Conservation (phyloP, 805 yeast species). For the Jamesozyma gamospora region DNA sequence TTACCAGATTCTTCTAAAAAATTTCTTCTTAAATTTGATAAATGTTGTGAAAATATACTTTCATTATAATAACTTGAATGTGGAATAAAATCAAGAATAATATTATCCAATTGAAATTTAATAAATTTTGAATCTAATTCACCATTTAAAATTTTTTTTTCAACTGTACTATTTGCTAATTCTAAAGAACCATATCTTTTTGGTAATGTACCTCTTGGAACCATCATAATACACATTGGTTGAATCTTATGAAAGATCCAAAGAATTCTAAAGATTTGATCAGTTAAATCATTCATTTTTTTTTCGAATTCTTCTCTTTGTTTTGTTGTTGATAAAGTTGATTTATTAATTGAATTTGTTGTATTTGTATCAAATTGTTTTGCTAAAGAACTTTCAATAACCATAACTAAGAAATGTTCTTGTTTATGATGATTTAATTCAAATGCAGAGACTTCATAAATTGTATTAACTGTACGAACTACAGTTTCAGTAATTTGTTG, state of each 20-base stretch:
- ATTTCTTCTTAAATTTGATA: slow-evolving; percentile 54
- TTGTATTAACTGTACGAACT: slow-evolving; percentile 68
- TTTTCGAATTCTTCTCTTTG: slow-evolving; percentile 17
- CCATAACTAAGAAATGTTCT: slow-evolving; percentile 75
- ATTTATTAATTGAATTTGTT: slow-evolving; percentile 1
- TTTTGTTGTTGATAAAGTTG: slow-evolving; percentile 5
- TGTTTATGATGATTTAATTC: slow-evolving; percentile 41
- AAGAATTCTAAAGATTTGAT: slow-evolving; percentile 28
- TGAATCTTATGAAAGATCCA: slow-evolving; percentile 58
- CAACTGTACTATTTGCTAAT: slow-evolving; percentile 80
- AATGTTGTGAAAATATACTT: slow-evolving; percentile 35
- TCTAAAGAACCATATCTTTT: slow-evolving; percentile 68
- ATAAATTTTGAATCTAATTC: slow-evolving; percentile 69
- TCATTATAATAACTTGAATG: slow-evolving; percentile 27
- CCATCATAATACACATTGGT: slow-evolving; percentile 70
- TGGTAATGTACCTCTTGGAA: slow-evolving; percentile 74
- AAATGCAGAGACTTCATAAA: slow-evolving; percentile 86
- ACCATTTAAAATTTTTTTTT: slow-evolving; percentile 72
- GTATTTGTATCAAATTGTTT: slow-evolving; percentile 4
- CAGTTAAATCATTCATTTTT: slow-evolving; percentile 25
- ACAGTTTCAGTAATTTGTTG: slow-evolving; percentile 80
- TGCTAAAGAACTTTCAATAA: slow-evolving; percentile 64
- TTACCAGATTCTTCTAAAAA: slow-evolving; percentile 39
- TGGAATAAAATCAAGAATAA: slow-evolving; percentile 29
- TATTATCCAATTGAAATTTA: slow-evolving; percentile 44